Base-by-base conservation (phyloP, 768 basidiomycete species). In the Trametes villosa region DNA sequence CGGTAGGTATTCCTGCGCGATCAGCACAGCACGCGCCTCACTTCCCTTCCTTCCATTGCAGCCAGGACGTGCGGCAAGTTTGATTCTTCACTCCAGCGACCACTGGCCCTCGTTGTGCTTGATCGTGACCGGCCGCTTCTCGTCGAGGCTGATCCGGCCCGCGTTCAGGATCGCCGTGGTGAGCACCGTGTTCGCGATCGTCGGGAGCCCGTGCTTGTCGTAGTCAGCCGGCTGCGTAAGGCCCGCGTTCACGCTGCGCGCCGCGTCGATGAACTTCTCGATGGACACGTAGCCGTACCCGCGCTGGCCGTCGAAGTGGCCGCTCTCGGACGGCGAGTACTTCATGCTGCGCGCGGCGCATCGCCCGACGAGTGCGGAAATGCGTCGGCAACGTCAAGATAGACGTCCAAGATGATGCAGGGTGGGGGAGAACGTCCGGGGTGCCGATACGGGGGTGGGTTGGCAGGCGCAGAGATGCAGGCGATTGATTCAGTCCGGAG, bases 231-330 rank as follows among this genome's bases (percentile, higher is more conserved):
- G 84, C 70, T 83, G 82, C 51, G 83, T 77, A 54, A 79, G 70
- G 9, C 88, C 86, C 24, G 88, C 86, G 69, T 94, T 93, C 68
- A 95, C 90, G 62, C 81, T 83, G 52, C 88, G 83, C 42, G 88
- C 86, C 18, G 91, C 91, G 71, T 92, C 93, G 71, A 96, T 79
- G 75, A 96, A 96, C 75, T 91, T 95, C 75, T 94, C 94, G 67
- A 96, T 91, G 18, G 92, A 94, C 68, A 96, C 79, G 72, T 96
- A 87, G 62, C 91, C 95, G 73, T 97, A 97, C 17, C 94, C 94
- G 57, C 89, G 85, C 76, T 96, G 95, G 29, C 95, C 95, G 69
- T 96, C 95, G 71, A 97, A 96, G 75, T 93, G 89, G 7, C 94
- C 95, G 57, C 84, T 89, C 76, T 91, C 92, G 53, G 92, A 93